Conservation (phyloP, 2,329 filamentous ascomycete genomes). For the Xylariaceae sp. region DNA sequence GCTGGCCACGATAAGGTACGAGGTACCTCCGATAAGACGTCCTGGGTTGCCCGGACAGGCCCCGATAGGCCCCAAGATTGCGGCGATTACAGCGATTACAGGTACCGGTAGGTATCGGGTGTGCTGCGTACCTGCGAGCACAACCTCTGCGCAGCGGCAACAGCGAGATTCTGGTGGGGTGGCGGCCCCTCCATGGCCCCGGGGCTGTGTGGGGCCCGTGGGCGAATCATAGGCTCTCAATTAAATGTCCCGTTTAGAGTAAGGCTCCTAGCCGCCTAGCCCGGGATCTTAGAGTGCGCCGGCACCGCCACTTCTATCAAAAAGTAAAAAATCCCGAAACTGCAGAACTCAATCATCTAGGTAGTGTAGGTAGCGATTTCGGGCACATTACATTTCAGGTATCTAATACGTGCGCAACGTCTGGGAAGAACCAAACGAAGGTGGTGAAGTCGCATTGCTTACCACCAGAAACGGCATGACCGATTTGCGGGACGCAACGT, state of each 20-base stretch:
- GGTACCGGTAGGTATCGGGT: no score
- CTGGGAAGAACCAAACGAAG: no score
- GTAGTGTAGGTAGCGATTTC: no score
- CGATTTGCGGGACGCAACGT: constrained; percentile 5
- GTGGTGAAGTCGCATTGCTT: constrained; percentile 1
- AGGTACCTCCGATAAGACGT: neutral
- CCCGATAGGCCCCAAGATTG: no score
- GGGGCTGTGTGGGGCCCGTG: neutral
- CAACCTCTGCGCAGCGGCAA: neutral
- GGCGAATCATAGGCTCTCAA: neutral
- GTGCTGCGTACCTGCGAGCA: no score
- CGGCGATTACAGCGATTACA: no score
- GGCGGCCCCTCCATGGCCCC: neutral
- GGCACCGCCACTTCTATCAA: no score
- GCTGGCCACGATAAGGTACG: constrained; percentile 6
- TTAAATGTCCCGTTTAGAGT: neutral
- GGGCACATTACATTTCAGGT: no score
- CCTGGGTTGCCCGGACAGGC: no score
- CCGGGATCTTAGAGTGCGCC: neutral
- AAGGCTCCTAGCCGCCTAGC: neutral
- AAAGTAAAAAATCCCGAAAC: no score
- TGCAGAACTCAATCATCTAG: no score
- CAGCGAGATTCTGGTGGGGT: neutral
- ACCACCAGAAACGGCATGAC: constrained; percentile 7
- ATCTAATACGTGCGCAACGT: no score